These are phyloP conservation scores for Stromatinia cepivora DNA, from an alignment of 2,329 filamentous ascomycete genomes.

Conservation along the genomic window DNA sequence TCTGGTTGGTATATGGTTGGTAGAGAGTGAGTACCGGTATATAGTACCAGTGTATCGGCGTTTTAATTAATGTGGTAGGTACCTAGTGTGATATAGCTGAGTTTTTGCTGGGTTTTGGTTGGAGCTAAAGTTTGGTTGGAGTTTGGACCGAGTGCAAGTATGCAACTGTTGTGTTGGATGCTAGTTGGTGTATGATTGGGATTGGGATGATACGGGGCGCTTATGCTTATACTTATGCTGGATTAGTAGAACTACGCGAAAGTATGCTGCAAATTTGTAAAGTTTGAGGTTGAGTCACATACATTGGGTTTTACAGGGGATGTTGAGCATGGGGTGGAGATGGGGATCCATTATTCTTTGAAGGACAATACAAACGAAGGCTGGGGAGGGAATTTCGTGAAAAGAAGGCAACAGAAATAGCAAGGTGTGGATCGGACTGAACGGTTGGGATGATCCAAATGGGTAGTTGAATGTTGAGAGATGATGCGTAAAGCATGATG, in stretches of 20 bases:
- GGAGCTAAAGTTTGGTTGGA: not conserved
- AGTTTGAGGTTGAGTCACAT: no score
- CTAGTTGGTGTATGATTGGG: not conserved
- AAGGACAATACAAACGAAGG: no score
- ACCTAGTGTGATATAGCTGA: not conserved
- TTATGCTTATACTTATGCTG: not conserved
- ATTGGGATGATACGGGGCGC: not conserved
- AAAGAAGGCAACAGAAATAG: no score
- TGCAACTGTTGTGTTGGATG: not conserved
- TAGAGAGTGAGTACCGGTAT: not conserved
- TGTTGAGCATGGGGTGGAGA: no score
- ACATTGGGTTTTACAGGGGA: no score
- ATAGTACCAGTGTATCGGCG: not conserved
- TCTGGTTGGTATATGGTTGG: not conserved
- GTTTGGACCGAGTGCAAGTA: not conserved
- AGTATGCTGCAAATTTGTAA: no score
- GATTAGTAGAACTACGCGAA: no score
- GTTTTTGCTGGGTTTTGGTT: not conserved
- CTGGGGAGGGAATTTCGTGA: no score
- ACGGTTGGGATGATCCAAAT: not conserved
- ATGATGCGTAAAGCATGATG: not conserved
- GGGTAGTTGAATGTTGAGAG: not conserved
- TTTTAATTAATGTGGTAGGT: no score
- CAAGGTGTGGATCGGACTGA: no score
- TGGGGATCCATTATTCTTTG: no score